Evolutionary conservation across 163 green algal genomes (phyloP).

Genomic region (Scenedesmus sp.): DNA sequence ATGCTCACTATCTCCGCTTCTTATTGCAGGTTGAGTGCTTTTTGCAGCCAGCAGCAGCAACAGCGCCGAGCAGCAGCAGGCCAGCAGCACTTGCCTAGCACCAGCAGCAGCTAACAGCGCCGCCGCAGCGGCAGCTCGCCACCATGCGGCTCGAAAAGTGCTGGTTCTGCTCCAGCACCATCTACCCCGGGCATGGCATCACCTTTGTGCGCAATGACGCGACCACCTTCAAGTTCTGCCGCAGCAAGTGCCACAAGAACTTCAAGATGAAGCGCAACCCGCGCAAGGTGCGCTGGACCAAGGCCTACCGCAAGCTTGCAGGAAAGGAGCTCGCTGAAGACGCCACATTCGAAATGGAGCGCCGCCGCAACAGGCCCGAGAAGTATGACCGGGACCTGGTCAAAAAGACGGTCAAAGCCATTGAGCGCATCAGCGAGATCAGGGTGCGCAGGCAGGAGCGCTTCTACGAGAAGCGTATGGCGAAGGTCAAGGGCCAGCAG

Average conservation of each 20-base stretch:
- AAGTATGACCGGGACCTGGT: conserved; percentile 98
- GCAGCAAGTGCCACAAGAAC: conserved; percentile 99
- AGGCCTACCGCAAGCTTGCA: conserved; percentile 95
- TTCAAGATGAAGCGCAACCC: conserved; percentile 99
- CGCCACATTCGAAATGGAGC: conserved; percentile 98
- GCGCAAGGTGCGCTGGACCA: conserved; percentile 97
- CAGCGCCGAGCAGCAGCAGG: not conserved
- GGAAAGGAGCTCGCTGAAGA: conserved; percentile 96
- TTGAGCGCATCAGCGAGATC: conserved; percentile 88
- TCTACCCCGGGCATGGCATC: conserved; percentile 98
- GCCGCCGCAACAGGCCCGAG: conserved; percentile 93
- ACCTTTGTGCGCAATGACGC: conserved; percentile 97
- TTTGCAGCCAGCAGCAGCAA: not conserved
- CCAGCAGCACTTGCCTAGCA: not conserved
- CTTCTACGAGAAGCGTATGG: conserved; percentile 88
- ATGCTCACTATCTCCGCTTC: not conserved
- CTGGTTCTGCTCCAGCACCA: conserved; percentile 98
- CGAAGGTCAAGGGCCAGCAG: conserved; percentile 68
- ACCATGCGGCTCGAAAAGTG: conserved; percentile 98
- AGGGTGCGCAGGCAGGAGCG: conserved; percentile 79
- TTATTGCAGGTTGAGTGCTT: not conserved
- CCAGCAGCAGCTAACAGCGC: not conserved
- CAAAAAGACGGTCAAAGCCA: conserved; percentile 85
- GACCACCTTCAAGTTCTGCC: conserved; percentile 97
- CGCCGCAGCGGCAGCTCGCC: not conserved